These are phyloP conservation scores for Pseudogymnoascus sp. DNA, from an alignment of 2,329 filamentous ascomycete genomes.

Conservation along the genomic window DNA sequence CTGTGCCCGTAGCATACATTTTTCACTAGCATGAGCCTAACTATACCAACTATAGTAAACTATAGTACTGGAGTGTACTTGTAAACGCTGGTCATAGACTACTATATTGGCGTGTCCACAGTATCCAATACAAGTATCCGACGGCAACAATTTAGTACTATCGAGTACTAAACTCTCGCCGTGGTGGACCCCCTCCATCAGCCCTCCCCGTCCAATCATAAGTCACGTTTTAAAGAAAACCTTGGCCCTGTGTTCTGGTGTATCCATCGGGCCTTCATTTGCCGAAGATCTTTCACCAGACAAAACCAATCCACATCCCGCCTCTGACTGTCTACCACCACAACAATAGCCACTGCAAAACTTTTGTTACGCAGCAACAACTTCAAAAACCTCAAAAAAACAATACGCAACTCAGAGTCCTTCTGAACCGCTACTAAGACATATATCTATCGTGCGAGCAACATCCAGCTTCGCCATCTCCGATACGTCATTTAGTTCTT, in stretches of 20 bases:
- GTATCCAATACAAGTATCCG: background rate
- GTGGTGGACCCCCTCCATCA: background rate
- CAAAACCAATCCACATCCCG: constrained; percentile 7
- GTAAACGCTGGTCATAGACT: background rate
- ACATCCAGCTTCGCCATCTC: background rate
- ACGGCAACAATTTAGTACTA: background rate
- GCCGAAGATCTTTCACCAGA: constrained; percentile 3
- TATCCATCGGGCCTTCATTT: constrained; percentile 1
- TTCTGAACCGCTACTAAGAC: background rate
- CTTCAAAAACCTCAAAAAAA: background rate
- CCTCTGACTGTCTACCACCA: constrained; percentile 1
- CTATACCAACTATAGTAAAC: background rate
- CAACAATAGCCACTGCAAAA: constrained; percentile 8
- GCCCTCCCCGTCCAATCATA: background rate
- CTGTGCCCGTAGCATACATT: background rate
- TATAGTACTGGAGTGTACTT: too few species aligned
- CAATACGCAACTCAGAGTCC: constrained; percentile 8
- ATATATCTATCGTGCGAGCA: background rate
- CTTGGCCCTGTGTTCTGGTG: background rate
- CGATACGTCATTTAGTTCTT: background rate
- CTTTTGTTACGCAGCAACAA: constrained; percentile 4
- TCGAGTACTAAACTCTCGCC: background rate
- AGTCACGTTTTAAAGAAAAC: background rate
- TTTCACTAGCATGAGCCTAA: background rate
- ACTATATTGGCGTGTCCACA: too few species aligned